Percentiles rank a stretch among this genome's conserved stretches.
Evolutionary conservation across 495 filamentous ascomycete genomes (phyloP).

Genomic region (Lepidopterella palustris): DNA sequence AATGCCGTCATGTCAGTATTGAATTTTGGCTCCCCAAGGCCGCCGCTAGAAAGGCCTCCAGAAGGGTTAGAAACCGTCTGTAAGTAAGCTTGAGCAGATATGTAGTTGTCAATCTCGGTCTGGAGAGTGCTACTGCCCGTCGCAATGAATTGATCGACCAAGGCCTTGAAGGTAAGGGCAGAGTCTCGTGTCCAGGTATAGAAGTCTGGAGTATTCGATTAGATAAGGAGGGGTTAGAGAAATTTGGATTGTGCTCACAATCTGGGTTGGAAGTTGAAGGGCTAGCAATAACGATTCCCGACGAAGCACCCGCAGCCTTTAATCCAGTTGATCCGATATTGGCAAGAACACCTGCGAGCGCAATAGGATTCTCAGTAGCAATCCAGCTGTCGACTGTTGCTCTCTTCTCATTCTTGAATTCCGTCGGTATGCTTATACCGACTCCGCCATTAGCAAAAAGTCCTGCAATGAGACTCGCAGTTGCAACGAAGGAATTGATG

Average conservation of each 20-base stretch:
- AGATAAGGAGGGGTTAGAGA: background rate
- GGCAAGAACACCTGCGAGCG: slow-evolving; percentile 14
- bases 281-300: slow-evolving; percentile 14
- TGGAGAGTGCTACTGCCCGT: slow-evolving; percentile 48
- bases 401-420: slow-evolving; percentile 2
- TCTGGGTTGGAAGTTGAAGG: slow-evolving; percentile 17
- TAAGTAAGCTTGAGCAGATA: slow-evolving; percentile 52
- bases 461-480: background rate
- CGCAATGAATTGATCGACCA: slow-evolving; percentile 52
- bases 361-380: slow-evolving; percentile 7
- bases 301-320: slow-evolving; percentile 15
- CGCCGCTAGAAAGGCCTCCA: slow-evolving; percentile 42
- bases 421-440: background rate
- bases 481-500: background rate
- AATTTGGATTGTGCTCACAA: slow-evolving; percentile 1
- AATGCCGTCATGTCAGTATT: slow-evolving; percentile 53
- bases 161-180: slow-evolving; percentile 54
- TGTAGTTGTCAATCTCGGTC: slow-evolving; percentile 50
- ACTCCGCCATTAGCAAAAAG: background rate
- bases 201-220: slow-evolving; percentile 39
- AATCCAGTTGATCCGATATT: slow-evolving; percentile 17
- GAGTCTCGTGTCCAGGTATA: slow-evolving; percentile 71
- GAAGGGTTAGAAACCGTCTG: slow-evolving; percentile 57
- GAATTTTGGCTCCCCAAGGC: slow-evolving; percentile 57
- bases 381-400: slow-evolving; percentile 16